These are phyloP conservation scores for Hypholoma fasciculare DNA, from an alignment of 768 basidiomycete genomes.

Conservation along the genomic window DNA sequence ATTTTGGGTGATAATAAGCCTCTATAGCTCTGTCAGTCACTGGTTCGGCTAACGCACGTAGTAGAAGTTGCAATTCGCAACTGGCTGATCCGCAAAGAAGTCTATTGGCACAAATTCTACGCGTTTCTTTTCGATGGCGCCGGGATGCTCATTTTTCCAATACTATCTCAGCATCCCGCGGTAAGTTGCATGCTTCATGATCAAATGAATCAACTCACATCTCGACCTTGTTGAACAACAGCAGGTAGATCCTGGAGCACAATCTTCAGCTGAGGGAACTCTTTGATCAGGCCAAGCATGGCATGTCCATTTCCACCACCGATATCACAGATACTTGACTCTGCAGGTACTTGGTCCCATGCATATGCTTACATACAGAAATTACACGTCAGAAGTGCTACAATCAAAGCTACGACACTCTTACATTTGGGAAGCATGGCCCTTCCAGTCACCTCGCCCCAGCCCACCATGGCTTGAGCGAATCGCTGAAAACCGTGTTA, in stretches of 20 bases:
- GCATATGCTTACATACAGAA: slow-evolving; percentile 26
- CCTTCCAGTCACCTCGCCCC: slow-evolving; percentile 23
- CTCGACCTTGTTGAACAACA: slow-evolving; percentile 28
- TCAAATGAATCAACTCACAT: slow-evolving; percentile 15
- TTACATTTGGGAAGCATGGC: slow-evolving; percentile 9
- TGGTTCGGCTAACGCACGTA: background rate
- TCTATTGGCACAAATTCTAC: background rate
- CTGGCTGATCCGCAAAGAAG: background rate
- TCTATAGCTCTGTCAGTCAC: background rate
- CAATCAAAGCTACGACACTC: background rate
- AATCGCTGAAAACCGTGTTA: slow-evolving; percentile 20
- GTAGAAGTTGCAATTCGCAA: background rate
- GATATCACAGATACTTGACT: slow-evolving; percentile 36
- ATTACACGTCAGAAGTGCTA: background rate
- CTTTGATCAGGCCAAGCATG: slow-evolving; percentile 30
- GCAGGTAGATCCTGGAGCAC: slow-evolving; percentile 37
- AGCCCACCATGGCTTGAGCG: slow-evolving; percentile 30
- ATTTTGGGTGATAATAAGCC: background rate
- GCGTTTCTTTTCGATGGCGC: background rate
- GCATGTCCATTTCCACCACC: slow-evolving; percentile 31
- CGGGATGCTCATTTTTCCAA: background rate
- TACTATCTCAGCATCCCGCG: background rate
- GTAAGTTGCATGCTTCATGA: background rate
- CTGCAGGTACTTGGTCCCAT: slow-evolving; percentile 30
- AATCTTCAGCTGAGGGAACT: slow-evolving; percentile 32